Conservation (phyloP, 2,329 filamentous ascomycete species). For the Diaporthe batatas region DNA sequence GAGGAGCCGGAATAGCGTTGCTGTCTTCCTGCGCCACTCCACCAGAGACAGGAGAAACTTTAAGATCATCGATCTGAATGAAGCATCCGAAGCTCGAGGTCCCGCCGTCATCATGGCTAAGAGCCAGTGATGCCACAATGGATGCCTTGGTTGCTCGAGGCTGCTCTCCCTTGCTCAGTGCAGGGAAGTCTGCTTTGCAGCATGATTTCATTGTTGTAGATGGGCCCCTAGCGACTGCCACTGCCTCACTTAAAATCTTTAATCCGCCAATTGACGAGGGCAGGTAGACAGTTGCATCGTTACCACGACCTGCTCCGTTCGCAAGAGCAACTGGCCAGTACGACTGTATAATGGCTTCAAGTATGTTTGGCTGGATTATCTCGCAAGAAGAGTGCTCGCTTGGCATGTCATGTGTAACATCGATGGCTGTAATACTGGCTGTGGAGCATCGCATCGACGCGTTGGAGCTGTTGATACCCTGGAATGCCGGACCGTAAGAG, state of each 20-base stretch:
- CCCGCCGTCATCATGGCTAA: background rate
- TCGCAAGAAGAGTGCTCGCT: slow-evolving; percentile 44
- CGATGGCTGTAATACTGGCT: slow-evolving; percentile 45
- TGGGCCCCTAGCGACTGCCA: slow-evolving; percentile 46
- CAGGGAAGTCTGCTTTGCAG: slow-evolving; percentile 50
- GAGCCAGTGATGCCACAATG: slow-evolving; percentile 51
- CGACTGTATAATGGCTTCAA: slow-evolving; percentile 57
- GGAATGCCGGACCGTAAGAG: slow-evolving; percentile 65
- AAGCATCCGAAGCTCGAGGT: background rate
- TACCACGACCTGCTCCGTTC: slow-evolving; percentile 46
- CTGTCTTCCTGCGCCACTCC: background rate
- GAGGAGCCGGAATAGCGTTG: slow-evolving; percentile 40
- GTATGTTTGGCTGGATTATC: slow-evolving; percentile 53
- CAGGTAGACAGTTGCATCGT: slow-evolving; percentile 56
- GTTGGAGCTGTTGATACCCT: slow-evolving; percentile 62
- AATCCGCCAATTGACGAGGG: slow-evolving; percentile 57
- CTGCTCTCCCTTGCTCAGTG: slow-evolving; percentile 11
- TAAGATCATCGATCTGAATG: slow-evolving; percentile 8
- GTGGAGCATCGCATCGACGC: slow-evolving; percentile 42
- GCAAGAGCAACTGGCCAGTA: slow-evolving; percentile 55
- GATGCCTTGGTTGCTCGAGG: slow-evolving; percentile 54
- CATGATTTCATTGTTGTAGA: slow-evolving; percentile 52
- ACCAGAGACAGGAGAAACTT: background rate
- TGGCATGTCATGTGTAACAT: slow-evolving; percentile 57
- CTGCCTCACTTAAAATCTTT: slow-evolving; percentile 52